These are phyloP conservation scores for Arachis hypogaea DNA, from an alignment of 306 rosid species.

Conservation along the genomic window DNA sequence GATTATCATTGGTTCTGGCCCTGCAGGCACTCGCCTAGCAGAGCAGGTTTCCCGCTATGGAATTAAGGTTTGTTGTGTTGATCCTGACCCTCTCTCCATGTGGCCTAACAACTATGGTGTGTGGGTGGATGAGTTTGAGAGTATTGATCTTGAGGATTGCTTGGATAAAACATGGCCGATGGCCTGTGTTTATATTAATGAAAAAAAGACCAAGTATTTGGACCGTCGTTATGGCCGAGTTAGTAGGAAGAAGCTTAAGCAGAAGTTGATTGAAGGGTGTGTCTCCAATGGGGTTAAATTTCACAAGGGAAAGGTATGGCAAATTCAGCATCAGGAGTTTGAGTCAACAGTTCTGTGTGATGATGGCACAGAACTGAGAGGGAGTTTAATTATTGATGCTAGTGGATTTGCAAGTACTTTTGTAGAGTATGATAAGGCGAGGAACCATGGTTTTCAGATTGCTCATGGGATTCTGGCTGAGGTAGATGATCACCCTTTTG, in stretches of 20 bases:
- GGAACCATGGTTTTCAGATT: constrained; percentile 72
- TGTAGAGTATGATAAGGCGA: constrained; percentile 47
- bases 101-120: constrained; percentile 97
- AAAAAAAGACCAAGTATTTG: constrained; percentile 60
- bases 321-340: constrained; percentile 60
- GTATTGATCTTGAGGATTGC: constrained; percentile 63
- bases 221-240: constrained; percentile 73
- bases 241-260: constrained; percentile 61
- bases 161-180: constrained; percentile 80
- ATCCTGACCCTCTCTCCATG: constrained; percentile 71
- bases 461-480: constrained; percentile 88
- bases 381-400: constrained; percentile 79
- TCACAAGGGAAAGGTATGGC: constrained; percentile 68
- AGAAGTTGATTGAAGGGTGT: constrained; percentile 57
- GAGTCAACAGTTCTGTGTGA: constrained; percentile 62
- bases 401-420: constrained; percentile 73
- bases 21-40: constrained; percentile 75
- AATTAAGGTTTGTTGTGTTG: constrained; percentile 81
- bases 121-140: constrained; percentile 81
- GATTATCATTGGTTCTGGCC: constrained; percentile 75
- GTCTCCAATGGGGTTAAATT: constrained; percentile 65
- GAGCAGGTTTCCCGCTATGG: constrained; percentile 71
- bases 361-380: constrained; percentile 62
- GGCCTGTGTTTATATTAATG: constrained; percentile 58
- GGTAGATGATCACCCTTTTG: constrained; percentile 81